Conservation (phyloP, 139 green algal genomes). For the Edaphochlamys debaryana region DNA sequence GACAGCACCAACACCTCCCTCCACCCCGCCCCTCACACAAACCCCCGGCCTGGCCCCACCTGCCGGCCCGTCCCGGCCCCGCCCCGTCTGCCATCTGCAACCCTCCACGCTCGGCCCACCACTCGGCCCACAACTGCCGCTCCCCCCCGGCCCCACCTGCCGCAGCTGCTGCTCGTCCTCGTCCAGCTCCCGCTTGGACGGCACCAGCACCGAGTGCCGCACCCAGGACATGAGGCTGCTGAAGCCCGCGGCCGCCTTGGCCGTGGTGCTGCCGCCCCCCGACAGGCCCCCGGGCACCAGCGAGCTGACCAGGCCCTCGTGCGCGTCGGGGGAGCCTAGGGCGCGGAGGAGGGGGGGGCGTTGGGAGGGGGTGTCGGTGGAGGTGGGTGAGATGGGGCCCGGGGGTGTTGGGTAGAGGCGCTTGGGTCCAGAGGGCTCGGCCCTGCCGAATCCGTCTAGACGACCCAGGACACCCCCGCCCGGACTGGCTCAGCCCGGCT, state of each 20-base stretch:
- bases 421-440: too few species aligned
- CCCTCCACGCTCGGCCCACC: too few species aligned
- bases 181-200: conserved; percentile 34
- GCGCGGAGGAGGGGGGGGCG: not conserved
- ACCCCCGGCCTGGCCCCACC: too few species aligned
- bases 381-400: too few species aligned
- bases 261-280: not conserved
- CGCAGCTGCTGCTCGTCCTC: conserved; percentile 44
- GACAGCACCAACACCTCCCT: too few species aligned
- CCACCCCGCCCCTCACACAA: too few species aligned
- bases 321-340: not conserved
- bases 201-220: conserved; percentile 21
- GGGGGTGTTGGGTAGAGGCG: too few species aligned
- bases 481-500: too few species aligned
- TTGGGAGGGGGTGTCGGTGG: not conserved
- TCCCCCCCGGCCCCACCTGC: conserved; percentile 1
- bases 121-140: not conserved
- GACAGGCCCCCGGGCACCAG: not conserved
- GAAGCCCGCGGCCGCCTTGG: conserved; percentile 37
- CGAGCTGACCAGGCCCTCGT: conserved; percentile 9
- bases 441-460: too few species aligned
- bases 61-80: too few species aligned
- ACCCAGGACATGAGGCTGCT: conserved; percentile 45
- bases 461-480: too few species aligned
- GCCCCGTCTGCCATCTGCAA: not conserved